phyloP scores from a whole-genome alignment of 2,329 filamentous ascomycete genomes.

The Colletotrichum sp. region DNA sequence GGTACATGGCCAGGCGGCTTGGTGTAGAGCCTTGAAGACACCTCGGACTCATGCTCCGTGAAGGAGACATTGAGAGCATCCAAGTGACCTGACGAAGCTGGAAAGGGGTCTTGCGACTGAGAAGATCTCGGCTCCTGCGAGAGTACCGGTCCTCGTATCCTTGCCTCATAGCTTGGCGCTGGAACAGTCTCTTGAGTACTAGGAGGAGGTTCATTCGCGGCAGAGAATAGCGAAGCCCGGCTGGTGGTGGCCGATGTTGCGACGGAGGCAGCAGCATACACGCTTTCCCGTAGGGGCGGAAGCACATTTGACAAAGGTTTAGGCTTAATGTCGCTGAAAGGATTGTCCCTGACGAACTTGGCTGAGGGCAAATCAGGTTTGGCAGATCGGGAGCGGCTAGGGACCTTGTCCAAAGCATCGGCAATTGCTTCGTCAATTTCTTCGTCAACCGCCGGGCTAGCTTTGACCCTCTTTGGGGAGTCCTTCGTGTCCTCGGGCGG shows the following conservation, averaged over 20 bases:
- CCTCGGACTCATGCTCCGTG: background rate
- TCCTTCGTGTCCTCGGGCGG: background rate
- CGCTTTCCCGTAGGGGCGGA: background rate
- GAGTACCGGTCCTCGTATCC: background rate
- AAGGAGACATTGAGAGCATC: constrained; percentile 2
- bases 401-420: background rate
- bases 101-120: background rate
- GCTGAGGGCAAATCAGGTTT: background rate
- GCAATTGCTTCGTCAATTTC: background rate
- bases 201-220: background rate
- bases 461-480: background rate
- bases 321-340: background rate
- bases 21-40: background rate
- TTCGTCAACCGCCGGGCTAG: background rate
- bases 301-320: background rate
- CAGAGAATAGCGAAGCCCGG: background rate
- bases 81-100: background rate
- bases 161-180: background rate
- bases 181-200: constrained; percentile 2
- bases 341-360: background rate
- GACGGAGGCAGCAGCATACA: background rate
- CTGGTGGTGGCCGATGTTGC: background rate
- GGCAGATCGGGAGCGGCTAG: background rate
- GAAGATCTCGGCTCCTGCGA: background rate
- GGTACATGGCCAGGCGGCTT: background rate